Evolutionary conservation across 148 eudicot species (phyloP), one percentile per base, ranked within the genome.

Genomic region (Vaccinium darrowii): DNA sequence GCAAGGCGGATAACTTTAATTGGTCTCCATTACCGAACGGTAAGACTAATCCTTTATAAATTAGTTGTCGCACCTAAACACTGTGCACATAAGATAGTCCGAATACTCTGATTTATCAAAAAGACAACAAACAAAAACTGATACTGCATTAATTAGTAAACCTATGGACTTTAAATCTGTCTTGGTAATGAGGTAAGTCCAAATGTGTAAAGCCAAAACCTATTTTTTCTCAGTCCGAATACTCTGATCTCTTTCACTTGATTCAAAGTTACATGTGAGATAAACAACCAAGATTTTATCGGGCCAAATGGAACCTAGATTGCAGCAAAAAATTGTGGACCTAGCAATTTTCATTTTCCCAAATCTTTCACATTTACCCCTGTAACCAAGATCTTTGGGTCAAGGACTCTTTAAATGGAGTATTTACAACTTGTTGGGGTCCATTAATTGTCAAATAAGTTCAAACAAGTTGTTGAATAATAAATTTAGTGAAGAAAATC

Each of bases 301-400:
- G 76, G 77, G 39, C 74, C 73, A 51, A 33, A 67, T 82, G 77
- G 76, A 25, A 82, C 84, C 57, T 49, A 82, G 84, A 50, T 49
- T 49, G 76, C n/a, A 69, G 62, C 84, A 82, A 69, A 69, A 47
- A 51, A 51, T 63, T 25, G 84, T 82, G 58, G 84, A 69, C 51
- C 43, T 82, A 25, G 56, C 84, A 82, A 82, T 69, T 33, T 33
- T 82, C 77, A 62, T 69, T 82, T 82, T 69, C 77, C 84, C 84
- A 67, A 82, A 51, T 25, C 60, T 23, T 11, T 69, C 33, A 65
- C 43, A 16, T 14, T 60, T 36, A 12, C 39, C 72, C 63, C 36
- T 19, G 71, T 43, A 65, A 43, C 19, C 30, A 51, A 69, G 4
- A 27, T 23, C 39, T 18, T 49, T 18, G 51, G 69, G 25, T 39